phyloP scores from a whole-genome alignment of 495 filamentous ascomycete species.

The Wilcoxina mikolae region DNA sequence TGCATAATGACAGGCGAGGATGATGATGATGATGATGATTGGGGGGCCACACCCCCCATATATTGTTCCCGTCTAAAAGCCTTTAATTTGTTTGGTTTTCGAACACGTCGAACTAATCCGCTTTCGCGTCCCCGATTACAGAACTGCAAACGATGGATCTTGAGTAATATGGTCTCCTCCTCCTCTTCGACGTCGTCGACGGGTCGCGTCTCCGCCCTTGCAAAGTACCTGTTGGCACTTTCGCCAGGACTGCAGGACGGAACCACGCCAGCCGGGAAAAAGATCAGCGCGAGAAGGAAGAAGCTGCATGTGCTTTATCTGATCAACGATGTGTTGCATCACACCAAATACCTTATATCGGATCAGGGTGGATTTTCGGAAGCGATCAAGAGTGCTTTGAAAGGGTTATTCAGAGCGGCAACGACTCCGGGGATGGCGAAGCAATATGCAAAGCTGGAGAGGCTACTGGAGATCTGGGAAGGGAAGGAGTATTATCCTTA shows the following conservation, averaged over 20 bases:
- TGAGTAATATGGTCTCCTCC: constrained; percentile 55
- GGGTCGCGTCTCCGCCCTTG: constrained; percentile 48
- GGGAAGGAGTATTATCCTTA: constrained; percentile 51
- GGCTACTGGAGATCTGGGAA: constrained; percentile 60
- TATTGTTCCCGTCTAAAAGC: constrained; percentile 1
- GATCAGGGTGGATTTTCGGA: constrained; percentile 41
- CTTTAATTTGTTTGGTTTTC: constrained; percentile 1
- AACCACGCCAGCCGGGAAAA: constrained; percentile 20
- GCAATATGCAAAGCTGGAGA: constrained; percentile 48
- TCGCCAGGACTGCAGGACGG: constrained; percentile 41
- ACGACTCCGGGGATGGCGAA: constrained; percentile 49
- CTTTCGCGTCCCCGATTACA: constrained; percentile 27
- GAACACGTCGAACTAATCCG: constrained; percentile 9
- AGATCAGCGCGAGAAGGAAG: constrained; percentile 49
- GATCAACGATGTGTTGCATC: constrained; percentile 69
- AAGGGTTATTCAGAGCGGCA: constrained; percentile 45
- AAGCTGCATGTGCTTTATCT: constrained; percentile 70
- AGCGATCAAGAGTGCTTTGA: constrained; percentile 46
- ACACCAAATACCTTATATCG: constrained; percentile 48
- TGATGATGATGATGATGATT: constrained; percentile 11
- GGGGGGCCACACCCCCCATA: too few species aligned
- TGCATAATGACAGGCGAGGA: constrained; percentile 1
- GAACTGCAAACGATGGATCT: constrained; percentile 79
- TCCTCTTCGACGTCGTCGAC: too few species aligned
- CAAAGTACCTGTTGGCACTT: constrained; percentile 61